Evolutionary conservation across 2,329 filamentous ascomycete species (phyloP).

Genomic region (Beauveria australis): DNA sequence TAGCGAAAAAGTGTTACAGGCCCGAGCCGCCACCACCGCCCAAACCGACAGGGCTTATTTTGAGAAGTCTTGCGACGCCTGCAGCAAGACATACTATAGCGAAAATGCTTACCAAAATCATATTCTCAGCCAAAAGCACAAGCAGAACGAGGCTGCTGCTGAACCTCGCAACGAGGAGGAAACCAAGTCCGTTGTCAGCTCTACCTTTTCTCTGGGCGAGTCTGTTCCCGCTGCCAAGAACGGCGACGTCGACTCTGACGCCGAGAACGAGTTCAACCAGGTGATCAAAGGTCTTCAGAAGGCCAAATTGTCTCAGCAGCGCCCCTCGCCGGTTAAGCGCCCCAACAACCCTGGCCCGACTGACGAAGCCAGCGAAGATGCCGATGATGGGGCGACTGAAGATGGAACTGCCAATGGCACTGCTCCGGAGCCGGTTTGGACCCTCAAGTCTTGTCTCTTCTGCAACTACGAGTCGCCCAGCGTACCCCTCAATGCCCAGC

Average conservation of each 20-base stretch:
- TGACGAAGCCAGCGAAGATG: conserved; percentile 42
- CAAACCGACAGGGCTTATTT: conserved; percentile 84
- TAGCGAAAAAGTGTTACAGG: conserved; percentile 89
- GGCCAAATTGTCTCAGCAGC: conserved; percentile 53
- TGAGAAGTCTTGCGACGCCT: conserved; percentile 72
- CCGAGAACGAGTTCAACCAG: conserved; percentile 66
- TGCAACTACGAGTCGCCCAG: conserved; percentile 80
- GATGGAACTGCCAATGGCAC: conserved; percentile 29
- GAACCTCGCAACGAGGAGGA: conserved; percentile 50
- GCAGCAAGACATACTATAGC: conserved; percentile 90
- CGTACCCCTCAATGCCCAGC: conserved; percentile 65
- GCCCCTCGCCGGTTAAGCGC: conserved; percentile 44
- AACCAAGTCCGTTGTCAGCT: conserved; percentile 76
- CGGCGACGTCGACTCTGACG: conserved; percentile 54
- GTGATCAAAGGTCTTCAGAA: conserved; percentile 73
- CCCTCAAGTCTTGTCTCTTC: conserved; percentile 66
- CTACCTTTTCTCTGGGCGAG: conserved; percentile 83
- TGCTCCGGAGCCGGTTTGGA: conserved; percentile 28
- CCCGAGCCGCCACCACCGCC: conserved; percentile 74
- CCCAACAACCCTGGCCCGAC: conserved; percentile 43
- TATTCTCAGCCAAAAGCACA: conserved; percentile 83
- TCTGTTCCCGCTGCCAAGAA: conserved; percentile 46
- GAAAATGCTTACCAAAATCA: conserved; percentile 96
- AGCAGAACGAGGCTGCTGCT: conserved; percentile 43
- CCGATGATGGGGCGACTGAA: conserved; percentile 29